Evolutionary conservation across 345 rosid species (phyloP).

Genomic region (Dovyalis caffra): DNA sequence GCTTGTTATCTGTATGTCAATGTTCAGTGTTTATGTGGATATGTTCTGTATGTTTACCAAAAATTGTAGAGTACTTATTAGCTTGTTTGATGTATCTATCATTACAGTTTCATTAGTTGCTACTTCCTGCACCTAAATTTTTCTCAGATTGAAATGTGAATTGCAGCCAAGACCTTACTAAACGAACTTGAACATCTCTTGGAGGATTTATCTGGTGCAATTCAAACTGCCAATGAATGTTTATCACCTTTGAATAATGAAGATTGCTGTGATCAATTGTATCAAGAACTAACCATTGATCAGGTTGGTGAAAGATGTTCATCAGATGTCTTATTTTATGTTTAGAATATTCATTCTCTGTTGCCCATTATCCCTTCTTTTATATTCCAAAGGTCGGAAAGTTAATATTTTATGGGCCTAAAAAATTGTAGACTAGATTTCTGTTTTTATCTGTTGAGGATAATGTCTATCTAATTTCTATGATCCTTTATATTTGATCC

Average conservation of each 20-base stretch:
- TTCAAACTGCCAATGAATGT: constrained; percentile 38
- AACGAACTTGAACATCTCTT: constrained; percentile 50
- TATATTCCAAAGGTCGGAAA: background rate
- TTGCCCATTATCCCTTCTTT: background rate
- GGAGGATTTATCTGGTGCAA: constrained; percentile 38
- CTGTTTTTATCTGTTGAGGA: background rate
- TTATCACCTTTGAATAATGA: constrained; percentile 24
- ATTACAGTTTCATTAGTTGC: background rate
- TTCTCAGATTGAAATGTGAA: background rate
- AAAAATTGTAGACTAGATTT: background rate
- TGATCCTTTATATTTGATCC: no score
- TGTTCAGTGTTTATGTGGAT: no score
- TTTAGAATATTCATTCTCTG: background rate
- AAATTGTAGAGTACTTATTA: background rate
- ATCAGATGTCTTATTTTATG: background rate
- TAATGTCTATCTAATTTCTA: background rate
- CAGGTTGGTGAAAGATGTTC: constrained; percentile 52
- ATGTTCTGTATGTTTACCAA: no score
- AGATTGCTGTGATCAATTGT: constrained; percentile 26
- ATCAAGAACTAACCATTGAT: constrained; percentile 25
- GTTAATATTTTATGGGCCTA: background rate
- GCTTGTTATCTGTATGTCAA: background rate
- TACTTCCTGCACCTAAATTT: background rate
- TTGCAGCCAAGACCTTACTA: constrained; percentile 56
- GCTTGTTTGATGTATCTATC: background rate